Evolutionary conservation across 306 rosid genomes (phyloP).

Genomic region (Psophocarpus tetragonolobus): DNA sequence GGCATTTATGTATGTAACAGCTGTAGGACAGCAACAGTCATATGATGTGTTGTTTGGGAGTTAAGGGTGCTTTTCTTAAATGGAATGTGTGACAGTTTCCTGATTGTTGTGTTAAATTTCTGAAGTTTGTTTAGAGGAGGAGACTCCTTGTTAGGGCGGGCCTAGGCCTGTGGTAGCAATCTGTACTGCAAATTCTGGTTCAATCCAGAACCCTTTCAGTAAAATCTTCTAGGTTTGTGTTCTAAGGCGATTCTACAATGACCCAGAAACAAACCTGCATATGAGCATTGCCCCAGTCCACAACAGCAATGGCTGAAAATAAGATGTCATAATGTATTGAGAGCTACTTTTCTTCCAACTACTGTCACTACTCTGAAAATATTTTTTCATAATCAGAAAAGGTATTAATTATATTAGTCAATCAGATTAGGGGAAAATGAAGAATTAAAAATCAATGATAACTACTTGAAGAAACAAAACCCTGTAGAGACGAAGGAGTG

Average conservation of each 20-base stretch:
- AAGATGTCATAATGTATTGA: conserved; percentile 59
- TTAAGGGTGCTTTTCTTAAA: background rate
- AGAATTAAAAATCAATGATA: conserved; percentile 29
- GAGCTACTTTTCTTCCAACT: conserved; percentile 89
- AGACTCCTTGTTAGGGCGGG: background rate
- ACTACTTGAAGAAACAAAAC: conserved; percentile 69
- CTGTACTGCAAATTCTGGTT: background rate
- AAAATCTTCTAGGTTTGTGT: background rate
- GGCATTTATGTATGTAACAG: background rate
- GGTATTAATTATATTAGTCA: conserved; percentile 7
- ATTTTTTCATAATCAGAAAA: conserved; percentile 28
- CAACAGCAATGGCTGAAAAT: conserved; percentile 82
- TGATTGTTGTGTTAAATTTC: background rate
- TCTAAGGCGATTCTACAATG: background rate
- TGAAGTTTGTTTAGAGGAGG: background rate
- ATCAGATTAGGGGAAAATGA: conserved; percentile 27
- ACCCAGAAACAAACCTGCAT: conserved; percentile 70
- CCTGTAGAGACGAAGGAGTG: conserved; percentile 76
- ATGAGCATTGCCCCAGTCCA: conserved; percentile 84
- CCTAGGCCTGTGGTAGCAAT: background rate
- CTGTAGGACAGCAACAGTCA: background rate
- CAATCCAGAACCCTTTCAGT: background rate
- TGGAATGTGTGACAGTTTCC: background rate
- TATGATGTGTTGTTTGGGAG: background rate
- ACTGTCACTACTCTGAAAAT: conserved; percentile 70